Conservation (phyloP, 2,329 filamentous ascomycete species). For the Epichloe uncinata region DNA sequence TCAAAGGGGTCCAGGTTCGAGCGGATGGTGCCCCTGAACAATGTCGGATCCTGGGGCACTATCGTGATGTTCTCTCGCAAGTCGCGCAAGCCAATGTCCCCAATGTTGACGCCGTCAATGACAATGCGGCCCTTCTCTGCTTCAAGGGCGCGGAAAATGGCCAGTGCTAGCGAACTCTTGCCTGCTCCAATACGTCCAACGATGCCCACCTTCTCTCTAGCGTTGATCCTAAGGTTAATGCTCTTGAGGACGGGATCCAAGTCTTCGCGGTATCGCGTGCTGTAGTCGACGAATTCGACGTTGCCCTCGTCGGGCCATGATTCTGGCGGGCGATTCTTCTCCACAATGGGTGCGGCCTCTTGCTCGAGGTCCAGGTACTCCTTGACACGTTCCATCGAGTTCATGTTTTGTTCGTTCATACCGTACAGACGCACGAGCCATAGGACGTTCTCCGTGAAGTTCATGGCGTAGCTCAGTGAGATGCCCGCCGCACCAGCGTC, state of each 20-base stretch:
- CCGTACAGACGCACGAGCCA: conserved; percentile 94
- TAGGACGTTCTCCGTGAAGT: conserved; percentile 90
- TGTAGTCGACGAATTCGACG: conserved; percentile 81
- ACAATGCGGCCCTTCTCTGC: conserved; percentile 80
- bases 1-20: conserved; percentile 89
- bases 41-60: conserved; percentile 89
- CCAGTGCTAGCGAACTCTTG: conserved; percentile 88
- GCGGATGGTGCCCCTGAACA: conserved; percentile 85
- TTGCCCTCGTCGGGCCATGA: conserved; percentile 79
- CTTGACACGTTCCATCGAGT: conserved; percentile 92
- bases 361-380: conserved; percentile 96
- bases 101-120: conserved; percentile 85
- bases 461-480: conserved; percentile 89
- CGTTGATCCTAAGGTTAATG: conserved; percentile 73
- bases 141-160: conserved; percentile 86
- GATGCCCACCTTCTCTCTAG: conserved; percentile 87
- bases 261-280: conserved; percentile 76
- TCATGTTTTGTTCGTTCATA: conserved; percentile 98
- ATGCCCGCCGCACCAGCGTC: conserved; percentile 88
- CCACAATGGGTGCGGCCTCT: conserved; percentile 67
- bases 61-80: conserved; percentile 91
- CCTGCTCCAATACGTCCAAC: conserved; percentile 92
- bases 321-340: conserved; percentile 60
- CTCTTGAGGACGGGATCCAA: conserved; percentile 75
- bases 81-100: conserved; percentile 81